Evolutionary conservation across 2,329 filamentous ascomycete species (phyloP).

Genomic region (Venturia oleaginea): DNA sequence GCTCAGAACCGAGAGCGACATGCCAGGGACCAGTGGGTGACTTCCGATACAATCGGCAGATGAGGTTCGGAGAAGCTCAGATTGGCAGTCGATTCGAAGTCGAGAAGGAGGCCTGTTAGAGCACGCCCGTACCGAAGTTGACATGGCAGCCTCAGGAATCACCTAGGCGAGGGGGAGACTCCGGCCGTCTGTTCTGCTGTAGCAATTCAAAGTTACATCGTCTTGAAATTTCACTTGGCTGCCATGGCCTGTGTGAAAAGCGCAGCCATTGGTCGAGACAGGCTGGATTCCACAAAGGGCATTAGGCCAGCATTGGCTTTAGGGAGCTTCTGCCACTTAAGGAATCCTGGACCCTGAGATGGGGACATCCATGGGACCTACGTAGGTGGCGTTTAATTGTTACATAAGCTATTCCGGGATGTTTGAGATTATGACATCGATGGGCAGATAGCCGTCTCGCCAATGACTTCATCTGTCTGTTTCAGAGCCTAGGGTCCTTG

Average conservation of each 20-base stretch:
- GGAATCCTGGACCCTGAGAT: conserved; percentile 2
- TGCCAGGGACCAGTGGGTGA: no score
- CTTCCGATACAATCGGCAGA: no score
- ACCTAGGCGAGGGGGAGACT: neutral
- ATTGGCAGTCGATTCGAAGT: neutral
- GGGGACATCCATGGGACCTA: neutral
- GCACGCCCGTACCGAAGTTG: neutral
- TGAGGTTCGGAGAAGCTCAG: neutral
- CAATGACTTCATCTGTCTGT: conserved; percentile 1
- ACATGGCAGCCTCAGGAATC: neutral
- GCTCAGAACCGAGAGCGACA: no score
- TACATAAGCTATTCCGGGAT: neutral
- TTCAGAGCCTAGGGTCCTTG: neutral
- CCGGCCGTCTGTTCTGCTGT: neutral
- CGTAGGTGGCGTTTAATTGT: neutral
- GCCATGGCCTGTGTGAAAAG: neutral
- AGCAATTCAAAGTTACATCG: conserved; percentile 1
- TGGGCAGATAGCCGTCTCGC: neutral
- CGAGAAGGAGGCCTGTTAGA: neutral
- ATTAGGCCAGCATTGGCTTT: neutral
- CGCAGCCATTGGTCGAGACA: neutral
- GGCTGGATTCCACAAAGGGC: neutral
- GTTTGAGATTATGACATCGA: conserved; percentile 3
- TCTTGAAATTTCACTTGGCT: neutral
- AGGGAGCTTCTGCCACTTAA: neutral